phyloP scores from a whole-genome alignment of 2,329 filamentous ascomycete genomes.

The Lecanoromycetidae sp. region DNA sequence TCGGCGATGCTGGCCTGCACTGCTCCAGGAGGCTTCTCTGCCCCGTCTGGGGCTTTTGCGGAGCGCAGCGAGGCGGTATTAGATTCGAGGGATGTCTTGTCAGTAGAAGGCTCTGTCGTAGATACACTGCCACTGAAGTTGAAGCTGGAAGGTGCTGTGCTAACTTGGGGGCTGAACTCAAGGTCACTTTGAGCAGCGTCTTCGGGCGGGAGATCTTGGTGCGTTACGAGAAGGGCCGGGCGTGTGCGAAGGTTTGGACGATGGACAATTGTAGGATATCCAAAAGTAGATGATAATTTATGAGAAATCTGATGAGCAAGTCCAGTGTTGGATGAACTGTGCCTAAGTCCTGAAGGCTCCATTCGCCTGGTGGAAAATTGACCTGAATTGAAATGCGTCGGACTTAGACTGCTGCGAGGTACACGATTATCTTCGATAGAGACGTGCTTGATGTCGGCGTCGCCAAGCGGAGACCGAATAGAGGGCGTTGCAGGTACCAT shows the following conservation, averaged over 20 bases:
- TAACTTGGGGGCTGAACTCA: slow-evolving; percentile 2
- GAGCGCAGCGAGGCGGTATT: slow-evolving; percentile 10
- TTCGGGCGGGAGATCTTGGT: not conserved
- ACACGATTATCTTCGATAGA: not conserved
- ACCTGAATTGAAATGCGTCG: not conserved
- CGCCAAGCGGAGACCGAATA: not conserved
- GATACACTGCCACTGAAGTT: slow-evolving; percentile 15
- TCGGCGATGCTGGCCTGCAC: not conserved
- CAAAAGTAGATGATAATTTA: slow-evolving; percentile 16
- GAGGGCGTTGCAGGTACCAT: not conserved
- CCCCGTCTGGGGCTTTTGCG: slow-evolving; percentile 6
- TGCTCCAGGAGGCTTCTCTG: slow-evolving; percentile 4
- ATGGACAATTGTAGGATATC: slow-evolving; percentile 18
- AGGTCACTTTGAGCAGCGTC: not conserved
- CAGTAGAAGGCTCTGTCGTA: slow-evolving; percentile 14
- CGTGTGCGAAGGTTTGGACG: slow-evolving; percentile 13
- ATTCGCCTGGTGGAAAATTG: not conserved
- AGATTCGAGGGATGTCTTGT: slow-evolving; percentile 17
- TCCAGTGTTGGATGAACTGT: slow-evolving; percentile 9
- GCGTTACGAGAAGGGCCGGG: slow-evolving; percentile 13
- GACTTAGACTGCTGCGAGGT: not conserved
- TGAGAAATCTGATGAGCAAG: slow-evolving; percentile 18
- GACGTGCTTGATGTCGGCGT: not conserved
- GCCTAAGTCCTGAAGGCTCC: slow-evolving; percentile 1
- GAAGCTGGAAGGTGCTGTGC: slow-evolving; percentile 16